Evolutionary conservation across 164 flowering plant species (phyloP).

Genomic region (Saururus chinensis): DNA sequence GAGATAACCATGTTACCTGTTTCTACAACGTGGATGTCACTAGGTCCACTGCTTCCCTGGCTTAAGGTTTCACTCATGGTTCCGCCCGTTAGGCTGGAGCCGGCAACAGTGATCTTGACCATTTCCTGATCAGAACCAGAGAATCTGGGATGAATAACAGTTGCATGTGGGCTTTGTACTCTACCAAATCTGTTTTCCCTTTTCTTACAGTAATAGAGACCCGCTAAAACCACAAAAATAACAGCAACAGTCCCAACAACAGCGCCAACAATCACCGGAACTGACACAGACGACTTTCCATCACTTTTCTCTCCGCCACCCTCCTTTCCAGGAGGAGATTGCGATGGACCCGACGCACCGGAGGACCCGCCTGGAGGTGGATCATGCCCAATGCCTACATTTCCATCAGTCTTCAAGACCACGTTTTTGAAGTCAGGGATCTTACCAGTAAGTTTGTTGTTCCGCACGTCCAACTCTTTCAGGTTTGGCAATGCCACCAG

Average conservation of each 20-base stretch:
- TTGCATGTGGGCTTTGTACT: slow-evolving; percentile 43
- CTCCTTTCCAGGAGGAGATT: not conserved
- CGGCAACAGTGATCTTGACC: slow-evolving; percentile 55
- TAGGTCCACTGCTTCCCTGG: slow-evolving; percentile 31
- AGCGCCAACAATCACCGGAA: slow-evolving; percentile 28
- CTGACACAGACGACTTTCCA: slow-evolving; percentile 17
- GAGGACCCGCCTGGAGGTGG: slow-evolving; percentile 17
- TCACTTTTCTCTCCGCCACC: slow-evolving; percentile 1
- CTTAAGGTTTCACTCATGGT: slow-evolving; percentile 27
- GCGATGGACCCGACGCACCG: not conserved
- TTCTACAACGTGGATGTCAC: slow-evolving; percentile 54
- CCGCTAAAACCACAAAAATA: slow-evolving; percentile 19
- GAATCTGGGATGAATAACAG: slow-evolving; percentile 55
- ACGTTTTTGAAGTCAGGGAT: slow-evolving; percentile 46
- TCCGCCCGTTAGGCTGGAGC: slow-evolving; percentile 29
- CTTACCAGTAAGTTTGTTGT: slow-evolving; percentile 52
- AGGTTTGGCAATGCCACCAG: slow-evolving; percentile 42
- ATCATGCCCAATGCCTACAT: slow-evolving; percentile 46
- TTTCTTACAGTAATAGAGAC: slow-evolving; percentile 28
- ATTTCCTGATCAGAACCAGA: slow-evolving; percentile 52
- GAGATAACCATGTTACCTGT: slow-evolving; percentile 74
- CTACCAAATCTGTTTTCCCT: slow-evolving; percentile 26
- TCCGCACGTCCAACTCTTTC: slow-evolving; percentile 42
- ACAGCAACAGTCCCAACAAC: slow-evolving; percentile 29
- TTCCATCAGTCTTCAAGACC: slow-evolving; percentile 29